Base-by-base conservation (phyloP, 306 rosid species). In the Cicer chorassanicum region DNA sequence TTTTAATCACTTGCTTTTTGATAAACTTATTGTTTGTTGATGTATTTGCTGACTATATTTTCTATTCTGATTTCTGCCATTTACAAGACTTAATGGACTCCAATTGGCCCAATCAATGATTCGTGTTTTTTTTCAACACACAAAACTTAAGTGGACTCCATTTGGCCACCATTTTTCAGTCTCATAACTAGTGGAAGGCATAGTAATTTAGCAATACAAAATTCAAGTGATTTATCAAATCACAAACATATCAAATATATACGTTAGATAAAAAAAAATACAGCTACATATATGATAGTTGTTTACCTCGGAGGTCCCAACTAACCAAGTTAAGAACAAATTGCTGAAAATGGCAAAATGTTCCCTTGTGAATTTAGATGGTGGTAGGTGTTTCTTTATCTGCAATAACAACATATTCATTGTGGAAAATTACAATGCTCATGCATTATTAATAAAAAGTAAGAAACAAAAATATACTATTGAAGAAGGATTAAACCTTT, bases 221-320 rank as follows among this genome's bases (percentile, higher is more conserved):
- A 55, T 70, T 39, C 8, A 6, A 66, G 42, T 65, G 66, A 81
- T 9, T 42, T 45, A 40, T 54, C 29, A 44, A 54, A 60, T 63
- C 24, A 10, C 11, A 9, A 57, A 34, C 55, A 29, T 29, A 29
- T 29, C 36, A 29, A 29, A 29, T 29, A 29, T 29, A 29, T 1
- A 29, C 36, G 36, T 29, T 3, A 29, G 36, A 29, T 29, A 29
- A 29, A 29, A 29, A 53, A 11, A 14, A 45, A 46, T 65, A 39
- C 10, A 45, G 18, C 18, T 38, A 51, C 19, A 69, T 10, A 57
- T 3, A 1, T 24, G 24, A 55, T 1, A 21, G 44, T 21, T 59
- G 61, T 53, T 77, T 81, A 90, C 99, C 98, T 92, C 90, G 43
- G 89, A 95, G 53, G 89, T 90, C 11, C 99, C 99, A 1, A 95